Evolutionary conservation across 1,284 basidiomycete species (phyloP), one percentile per base, ranked within the genome.

Genomic region (Boletus sp.): DNA sequence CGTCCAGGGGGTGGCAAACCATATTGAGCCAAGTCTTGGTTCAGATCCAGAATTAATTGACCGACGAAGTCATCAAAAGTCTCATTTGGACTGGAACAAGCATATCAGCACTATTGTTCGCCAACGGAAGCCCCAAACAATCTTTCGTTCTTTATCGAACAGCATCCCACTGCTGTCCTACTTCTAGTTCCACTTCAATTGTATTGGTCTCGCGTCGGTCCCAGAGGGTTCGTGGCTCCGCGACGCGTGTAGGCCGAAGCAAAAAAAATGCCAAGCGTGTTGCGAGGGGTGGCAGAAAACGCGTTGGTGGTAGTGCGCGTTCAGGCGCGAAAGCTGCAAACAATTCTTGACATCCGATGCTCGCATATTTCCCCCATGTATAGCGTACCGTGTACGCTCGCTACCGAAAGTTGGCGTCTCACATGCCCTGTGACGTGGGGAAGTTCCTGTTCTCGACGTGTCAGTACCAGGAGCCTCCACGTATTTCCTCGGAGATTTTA

Each of bases 151-250:
- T n/a, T n/a, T 60, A 28, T 47, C 30, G 33, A 60, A 58, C 56
- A 17, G 48, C 25, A 58, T 21, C 48, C 61, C 43, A 62, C 65
- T 46, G 57, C 33, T 60, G 64, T 44, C 52, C 37, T 67, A 52
- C 40, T 14, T 52, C 47, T 71, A 95, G 94, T 97, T 94, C 82
- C 94, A 97, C 75, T 80, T 96, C 53, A 79, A 78, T 7, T 97
- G 94, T 72, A 84, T 95, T 50, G 87, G 88, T 1, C 82, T 97
- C 56, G 80, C 83, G 21, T 82, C 82, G 16, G 83, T 88, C 14
- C 94, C 94, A 0, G 82, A 88, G 14, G 93, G 92, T 2, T 81
- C 81, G 27, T 97, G 95, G 94, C 91, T 85, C 71, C 96, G 94
- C 73, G 87, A 91, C 6, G 77, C 81, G 44, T 89, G 91, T 71